These are phyloP conservation scores for Daedaleopsis nitida DNA, from an alignment of 768 basidiomycete genomes.

Conservation along the genomic window DNA sequence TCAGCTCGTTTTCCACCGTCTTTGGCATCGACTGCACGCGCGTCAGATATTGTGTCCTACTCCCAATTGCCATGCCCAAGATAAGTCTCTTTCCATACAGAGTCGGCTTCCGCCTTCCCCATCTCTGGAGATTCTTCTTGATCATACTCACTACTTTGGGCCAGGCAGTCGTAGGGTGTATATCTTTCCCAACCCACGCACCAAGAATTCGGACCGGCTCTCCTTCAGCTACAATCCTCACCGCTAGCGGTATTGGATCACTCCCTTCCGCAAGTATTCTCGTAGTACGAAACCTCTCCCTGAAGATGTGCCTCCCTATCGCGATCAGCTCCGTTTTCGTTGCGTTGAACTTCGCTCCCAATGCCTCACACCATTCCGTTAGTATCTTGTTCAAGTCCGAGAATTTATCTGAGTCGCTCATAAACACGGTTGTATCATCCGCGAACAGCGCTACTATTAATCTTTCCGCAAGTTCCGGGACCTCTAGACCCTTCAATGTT, in stretches of 20 bases:
- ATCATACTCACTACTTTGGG: constrained; percentile 11
- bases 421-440: constrained; percentile 31
- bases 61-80: too few species aligned
- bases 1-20: too few species aligned
- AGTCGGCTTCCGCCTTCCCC: not conserved
- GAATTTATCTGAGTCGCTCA: constrained; percentile 33
- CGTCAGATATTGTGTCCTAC: too few species aligned
- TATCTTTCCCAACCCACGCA: constrained; percentile 25
- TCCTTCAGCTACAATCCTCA: not conserved
- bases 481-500: constrained; percentile 20
- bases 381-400: constrained; percentile 21
- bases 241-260: not conserved
- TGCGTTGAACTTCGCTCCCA: constrained; percentile 44
- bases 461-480: constrained; percentile 14
- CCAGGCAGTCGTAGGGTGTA: too few species aligned
- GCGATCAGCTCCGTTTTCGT: constrained; percentile 44
- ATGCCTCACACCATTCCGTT: constrained; percentile 47
- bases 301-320: constrained; percentile 27
- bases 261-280: too few species aligned
- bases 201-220: constrained; percentile 12
- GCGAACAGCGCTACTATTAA: constrained; percentile 29
- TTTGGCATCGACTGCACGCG: too few species aligned
- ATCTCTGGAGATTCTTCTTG: constrained; percentile 28
- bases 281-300: constrained; percentile 3
- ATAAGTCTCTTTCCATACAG: too few species aligned